Evolutionary conservation across 345 rosid species (phyloP).

Genomic region (Atalantia buxifolia): DNA sequence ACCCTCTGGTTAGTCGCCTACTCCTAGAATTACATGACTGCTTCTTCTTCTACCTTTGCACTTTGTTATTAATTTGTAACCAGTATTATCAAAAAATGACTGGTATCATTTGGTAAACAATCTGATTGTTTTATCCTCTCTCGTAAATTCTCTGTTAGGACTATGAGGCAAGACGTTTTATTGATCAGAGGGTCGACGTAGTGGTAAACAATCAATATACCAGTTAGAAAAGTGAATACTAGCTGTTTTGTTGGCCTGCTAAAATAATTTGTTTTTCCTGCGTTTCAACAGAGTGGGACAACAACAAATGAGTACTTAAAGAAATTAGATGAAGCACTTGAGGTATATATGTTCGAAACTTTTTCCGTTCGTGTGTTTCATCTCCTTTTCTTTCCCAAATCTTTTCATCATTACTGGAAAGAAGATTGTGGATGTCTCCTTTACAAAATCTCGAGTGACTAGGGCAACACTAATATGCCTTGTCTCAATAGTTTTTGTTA

Average conservation of each 20-base stretch:
- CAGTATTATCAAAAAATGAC: background rate
- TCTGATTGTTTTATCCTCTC: constrained; percentile 9
- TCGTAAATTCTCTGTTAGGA: constrained; percentile 39
- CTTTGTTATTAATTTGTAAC: constrained; percentile 2
- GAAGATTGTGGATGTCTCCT: background rate
- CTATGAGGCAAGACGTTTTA: constrained; percentile 66
- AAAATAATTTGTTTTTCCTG: constrained; percentile 6
- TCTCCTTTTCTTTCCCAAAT: constrained; percentile 1
- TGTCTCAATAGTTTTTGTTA: background rate
- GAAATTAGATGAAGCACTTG: constrained; percentile 81
- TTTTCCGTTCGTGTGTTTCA: constrained; percentile 1
- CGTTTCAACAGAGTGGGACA: constrained; percentile 67
- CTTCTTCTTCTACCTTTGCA: background rate
- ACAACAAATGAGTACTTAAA: constrained; percentile 63
- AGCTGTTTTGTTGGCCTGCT: constrained; percentile 5
- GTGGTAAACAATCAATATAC: constrained; percentile 37
- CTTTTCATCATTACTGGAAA: background rate
- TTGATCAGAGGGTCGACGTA: constrained; percentile 79
- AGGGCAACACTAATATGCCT: background rate
- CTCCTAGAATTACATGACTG: constrained; percentile 6
- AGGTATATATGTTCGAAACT: constrained; percentile 39
- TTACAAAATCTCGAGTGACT: background rate
- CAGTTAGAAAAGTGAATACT: background rate
- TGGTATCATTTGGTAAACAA: background rate
- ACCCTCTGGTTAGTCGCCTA: constrained; percentile 69